Evolutionary conservation across 2,329 filamentous ascomycete genomes (phyloP).

Genomic region (Colletotrichum sublineola): DNA sequence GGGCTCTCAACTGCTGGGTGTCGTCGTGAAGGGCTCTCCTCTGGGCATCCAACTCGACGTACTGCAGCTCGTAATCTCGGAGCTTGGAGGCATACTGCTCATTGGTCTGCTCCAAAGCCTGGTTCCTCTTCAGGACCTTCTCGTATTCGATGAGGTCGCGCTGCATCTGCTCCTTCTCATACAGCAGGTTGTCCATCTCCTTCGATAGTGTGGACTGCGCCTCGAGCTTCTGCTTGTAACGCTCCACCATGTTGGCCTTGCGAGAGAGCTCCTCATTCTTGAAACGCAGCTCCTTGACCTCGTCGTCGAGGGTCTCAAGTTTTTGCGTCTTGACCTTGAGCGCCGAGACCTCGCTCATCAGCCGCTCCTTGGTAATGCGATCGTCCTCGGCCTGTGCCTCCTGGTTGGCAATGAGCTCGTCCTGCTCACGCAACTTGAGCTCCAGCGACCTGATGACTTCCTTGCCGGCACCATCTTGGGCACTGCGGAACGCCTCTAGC

Average conservation of each 20-base stretch:
- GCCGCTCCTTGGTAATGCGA: constrained; percentile 58
- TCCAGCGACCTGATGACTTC: constrained; percentile 68
- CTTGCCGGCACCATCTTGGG: constrained; percentile 66
- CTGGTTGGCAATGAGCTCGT: constrained; percentile 78
- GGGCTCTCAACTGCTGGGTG: constrained; percentile 58
- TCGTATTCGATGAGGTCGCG: constrained; percentile 57
- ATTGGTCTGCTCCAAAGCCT: constrained; percentile 52
- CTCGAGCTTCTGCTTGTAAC: constrained; percentile 74
- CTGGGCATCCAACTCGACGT: constrained; percentile 57
- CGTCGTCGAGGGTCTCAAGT: constrained; percentile 67
- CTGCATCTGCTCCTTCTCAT: constrained; percentile 67
- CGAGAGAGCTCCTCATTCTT: constrained; percentile 70
- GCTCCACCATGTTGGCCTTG: constrained; percentile 73
- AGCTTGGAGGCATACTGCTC: constrained; percentile 50
- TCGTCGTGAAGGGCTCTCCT: constrained; percentile 61
- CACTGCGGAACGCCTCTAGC: constrained; percentile 62
- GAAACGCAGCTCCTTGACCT: constrained; percentile 70
- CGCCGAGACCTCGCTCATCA: constrained; percentile 63
- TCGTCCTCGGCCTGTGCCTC: constrained; percentile 74
- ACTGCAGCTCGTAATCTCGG: constrained; percentile 53
- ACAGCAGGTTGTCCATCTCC: constrained; percentile 68
- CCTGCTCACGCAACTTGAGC: constrained; percentile 73
- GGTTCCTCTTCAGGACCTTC: constrained; percentile 53
- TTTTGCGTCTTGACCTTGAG: constrained; percentile 62
- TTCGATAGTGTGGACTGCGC: constrained; percentile 67